A percentile compares a stretch with the other conserved stretches of the same genome.
These are phyloP conservation scores for Pisolithus tinctorius DNA, from an alignment of 768 basidiomycete species.

Conservation along the genomic window DNA sequence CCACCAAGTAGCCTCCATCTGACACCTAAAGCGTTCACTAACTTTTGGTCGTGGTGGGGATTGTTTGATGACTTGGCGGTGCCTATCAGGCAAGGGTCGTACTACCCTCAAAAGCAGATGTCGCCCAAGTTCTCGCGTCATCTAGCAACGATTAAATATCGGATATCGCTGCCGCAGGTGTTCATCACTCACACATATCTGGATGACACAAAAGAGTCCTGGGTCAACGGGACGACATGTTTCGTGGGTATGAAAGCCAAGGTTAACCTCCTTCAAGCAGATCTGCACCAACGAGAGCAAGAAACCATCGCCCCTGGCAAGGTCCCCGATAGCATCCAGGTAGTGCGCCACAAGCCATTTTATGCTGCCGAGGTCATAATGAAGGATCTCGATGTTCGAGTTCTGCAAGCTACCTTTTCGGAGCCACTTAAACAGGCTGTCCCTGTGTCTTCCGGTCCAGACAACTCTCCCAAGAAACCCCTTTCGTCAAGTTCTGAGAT, in stretches of 20 bases:
- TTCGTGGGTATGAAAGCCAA: conserved; percentile 84
- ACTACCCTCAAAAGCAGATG: conserved; percentile 62
- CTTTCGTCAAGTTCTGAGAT: conserved; percentile 27
- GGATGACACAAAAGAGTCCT: conserved; percentile 73
- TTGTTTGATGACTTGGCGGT: conserved; percentile 75
- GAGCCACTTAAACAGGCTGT: conserved; percentile 63
- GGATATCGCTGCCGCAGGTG: conserved; percentile 66
- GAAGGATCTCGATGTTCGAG: conserved; percentile 69
- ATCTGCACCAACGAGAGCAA: conserved; percentile 89
- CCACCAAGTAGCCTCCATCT: conserved; percentile 73
- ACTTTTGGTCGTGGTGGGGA: conserved; percentile 91
- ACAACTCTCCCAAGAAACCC: conserved; percentile 33
- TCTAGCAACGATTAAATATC: conserved; percentile 88
- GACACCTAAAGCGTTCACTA: conserved; percentile 75
- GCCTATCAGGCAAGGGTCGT: conserved; percentile 83
- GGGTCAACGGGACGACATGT: conserved; percentile 70
- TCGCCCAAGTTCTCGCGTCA: conserved; percentile 87
- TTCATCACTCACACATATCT: conserved; percentile 85
- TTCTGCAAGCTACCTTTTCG: conserved; percentile 68
- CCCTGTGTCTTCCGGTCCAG: conserved; percentile 39
- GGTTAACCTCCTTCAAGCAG: conserved; percentile 76
- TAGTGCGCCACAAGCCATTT: conserved; percentile 72
- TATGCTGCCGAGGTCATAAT: conserved; percentile 82
- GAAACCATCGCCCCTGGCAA: conserved; percentile 59
- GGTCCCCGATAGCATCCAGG: conserved; percentile 49